phyloP scores from a whole-genome alignment of 1,139 yeast species.

The Zygotorulaspora mrakii region DNA sequence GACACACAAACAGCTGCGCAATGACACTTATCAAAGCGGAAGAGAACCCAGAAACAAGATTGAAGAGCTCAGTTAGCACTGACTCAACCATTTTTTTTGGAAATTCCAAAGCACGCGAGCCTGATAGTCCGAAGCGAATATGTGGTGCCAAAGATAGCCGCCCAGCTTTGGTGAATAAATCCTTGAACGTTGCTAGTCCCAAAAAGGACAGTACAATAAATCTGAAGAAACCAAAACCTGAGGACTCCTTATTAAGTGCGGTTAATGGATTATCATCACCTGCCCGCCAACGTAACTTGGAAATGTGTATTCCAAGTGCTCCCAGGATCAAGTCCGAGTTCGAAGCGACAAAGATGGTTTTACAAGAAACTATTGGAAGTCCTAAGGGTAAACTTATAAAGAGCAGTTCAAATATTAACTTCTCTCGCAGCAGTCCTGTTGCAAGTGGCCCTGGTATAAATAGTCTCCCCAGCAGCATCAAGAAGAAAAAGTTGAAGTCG shows the following conservation, averaged over 20 bases:
- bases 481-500: slow-evolving; percentile 9
- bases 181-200: slow-evolving; percentile 10
- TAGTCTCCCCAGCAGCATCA: not conserved
- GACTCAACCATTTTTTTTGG: not conserved
- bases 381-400: slow-evolving; percentile 1
- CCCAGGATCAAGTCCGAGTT: slow-evolving; percentile 8
- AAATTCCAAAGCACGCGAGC: not conserved
- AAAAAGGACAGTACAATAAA: slow-evolving; percentile 8
- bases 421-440: too few species aligned
- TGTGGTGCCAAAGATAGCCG: slow-evolving; percentile 11
- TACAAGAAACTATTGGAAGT: not conserved
- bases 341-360: not conserved
- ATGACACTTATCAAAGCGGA: slow-evolving; percentile 9
- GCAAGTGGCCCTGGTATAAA: not conserved
- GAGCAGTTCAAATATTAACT: too few species aligned
- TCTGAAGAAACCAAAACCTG: slow-evolving; percentile 12
- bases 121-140: not conserved
- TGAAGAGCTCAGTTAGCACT: not conserved
- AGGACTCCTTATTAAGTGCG: slow-evolving; percentile 13
- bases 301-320: not conserved
- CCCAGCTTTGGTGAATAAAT: slow-evolving; percentile 15
- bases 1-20: not conserved
- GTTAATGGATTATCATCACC: slow-evolving; percentile 1
- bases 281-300: not conserved
- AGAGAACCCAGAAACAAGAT: slow-evolving; percentile 4